Evolutionary conservation across 2,329 filamentous ascomycete species (phyloP).

Genomic region (Nannizziopsis arthrosporioides): DNA sequence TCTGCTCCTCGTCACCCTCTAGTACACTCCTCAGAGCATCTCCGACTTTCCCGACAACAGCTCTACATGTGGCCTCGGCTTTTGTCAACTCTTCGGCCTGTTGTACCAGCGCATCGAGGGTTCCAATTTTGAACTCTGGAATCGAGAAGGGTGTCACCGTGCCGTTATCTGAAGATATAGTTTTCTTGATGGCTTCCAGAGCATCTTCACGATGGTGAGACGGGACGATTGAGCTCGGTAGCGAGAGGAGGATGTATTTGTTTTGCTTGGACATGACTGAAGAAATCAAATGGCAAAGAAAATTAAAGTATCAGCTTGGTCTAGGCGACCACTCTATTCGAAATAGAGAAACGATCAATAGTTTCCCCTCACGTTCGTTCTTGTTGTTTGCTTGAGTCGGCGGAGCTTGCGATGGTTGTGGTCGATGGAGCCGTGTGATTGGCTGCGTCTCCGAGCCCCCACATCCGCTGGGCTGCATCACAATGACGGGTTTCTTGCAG

Average conservation of each 20-base stretch:
- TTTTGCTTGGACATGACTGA: constrained; percentile 32
- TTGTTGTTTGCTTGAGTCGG: too few relatives aligned
- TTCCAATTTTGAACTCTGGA: constrained; percentile 95
- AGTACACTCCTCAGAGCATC: constrained; percentile 75
- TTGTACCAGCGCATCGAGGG: constrained; percentile 84
- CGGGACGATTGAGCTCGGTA: constrained; percentile 77
- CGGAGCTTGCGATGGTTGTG: too few relatives aligned
- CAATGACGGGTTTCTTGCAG: too few relatives aligned
- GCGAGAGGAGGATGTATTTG: constrained; percentile 78
- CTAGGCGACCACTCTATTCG: too few relatives aligned
- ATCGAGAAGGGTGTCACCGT: constrained; percentile 66
- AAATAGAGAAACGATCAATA: too few relatives aligned
- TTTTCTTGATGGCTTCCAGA: constrained; percentile 60
- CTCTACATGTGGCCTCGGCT: constrained; percentile 67
- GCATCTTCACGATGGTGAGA: constrained; percentile 72
- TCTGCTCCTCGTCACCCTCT: constrained; percentile 71
- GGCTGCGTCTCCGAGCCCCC: too few relatives aligned
- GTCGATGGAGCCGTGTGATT: too few relatives aligned
- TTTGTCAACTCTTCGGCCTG: constrained; percentile 92
- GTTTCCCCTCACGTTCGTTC: too few relatives aligned
- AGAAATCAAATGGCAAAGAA: not conserved
- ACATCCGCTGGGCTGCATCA: too few relatives aligned
- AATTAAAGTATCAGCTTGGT: too few relatives aligned
- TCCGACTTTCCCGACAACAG: constrained; percentile 74
- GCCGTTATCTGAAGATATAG: constrained; percentile 62